Percentiles rank a stretch among this genome's conserved stretches.
Conservation (phyloP, 1,139 yeast genomes). For the Magnusiomyces paraingens region DNA sequence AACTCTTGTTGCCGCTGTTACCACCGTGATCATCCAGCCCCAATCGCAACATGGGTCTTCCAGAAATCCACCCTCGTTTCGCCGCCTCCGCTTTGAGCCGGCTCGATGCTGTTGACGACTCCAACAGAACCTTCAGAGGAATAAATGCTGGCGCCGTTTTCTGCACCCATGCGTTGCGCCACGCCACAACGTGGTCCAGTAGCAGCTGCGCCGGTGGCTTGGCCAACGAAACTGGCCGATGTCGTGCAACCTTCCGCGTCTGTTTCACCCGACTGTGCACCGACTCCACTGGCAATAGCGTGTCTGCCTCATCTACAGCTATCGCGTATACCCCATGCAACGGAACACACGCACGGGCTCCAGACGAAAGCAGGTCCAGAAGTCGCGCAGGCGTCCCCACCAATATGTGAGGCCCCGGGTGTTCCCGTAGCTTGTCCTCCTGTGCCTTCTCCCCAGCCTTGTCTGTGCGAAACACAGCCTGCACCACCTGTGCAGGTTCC, state of each 20-base stretch:
- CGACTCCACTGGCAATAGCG: conserved; percentile 14
- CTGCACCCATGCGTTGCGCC: conserved; percentile 20
- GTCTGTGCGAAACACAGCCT: conserved; percentile 69
- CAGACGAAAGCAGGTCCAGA: conserved; percentile 55
- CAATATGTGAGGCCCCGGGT: conserved; percentile 68
- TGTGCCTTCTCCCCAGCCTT: conserved; percentile 66
- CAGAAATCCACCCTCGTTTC: conserved; percentile 14
- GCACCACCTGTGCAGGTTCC: conserved; percentile 35
- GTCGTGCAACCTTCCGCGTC: neutral
- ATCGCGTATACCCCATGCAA: conserved; percentile 20
- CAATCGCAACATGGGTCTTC: conserved; percentile 17
- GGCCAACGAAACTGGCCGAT: conserved; percentile 2
- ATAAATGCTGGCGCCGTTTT: conserved; percentile 8
- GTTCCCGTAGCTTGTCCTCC: conserved; percentile 54
- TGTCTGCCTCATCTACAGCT: conserved; percentile 24
- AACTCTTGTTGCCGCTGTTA: too few relatives aligned
- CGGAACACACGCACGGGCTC: conserved; percentile 18
- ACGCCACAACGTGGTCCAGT: conserved; percentile 19
- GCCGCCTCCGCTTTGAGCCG: conserved; percentile 14
- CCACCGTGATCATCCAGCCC: conserved; percentile 13
- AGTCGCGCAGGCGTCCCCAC: conserved; percentile 86
- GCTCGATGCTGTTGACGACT: conserved; percentile 18
- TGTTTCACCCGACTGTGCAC: neutral
- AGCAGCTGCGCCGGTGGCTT: conserved; percentile 19
- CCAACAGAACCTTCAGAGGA: conserved; percentile 19